These are phyloP conservation scores for Tuber brumale DNA, from an alignment of 495 filamentous ascomycete species.

Conservation along the genomic window DNA sequence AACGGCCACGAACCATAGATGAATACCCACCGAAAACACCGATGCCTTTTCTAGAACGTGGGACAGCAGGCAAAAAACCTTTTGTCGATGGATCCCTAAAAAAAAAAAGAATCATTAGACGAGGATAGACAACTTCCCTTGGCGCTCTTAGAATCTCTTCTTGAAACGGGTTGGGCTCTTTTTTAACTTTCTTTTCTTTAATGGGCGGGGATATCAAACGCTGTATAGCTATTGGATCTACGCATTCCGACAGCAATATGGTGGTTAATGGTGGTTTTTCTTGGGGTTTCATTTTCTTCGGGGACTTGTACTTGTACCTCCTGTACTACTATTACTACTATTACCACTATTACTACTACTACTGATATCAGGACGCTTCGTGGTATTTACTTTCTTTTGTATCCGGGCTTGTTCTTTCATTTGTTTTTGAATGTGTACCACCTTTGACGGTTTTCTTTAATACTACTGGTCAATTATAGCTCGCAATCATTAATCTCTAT, in stretches of 20 bases:
- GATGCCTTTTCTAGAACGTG: background rate
- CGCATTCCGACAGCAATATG: background rate
- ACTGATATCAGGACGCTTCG: background rate
- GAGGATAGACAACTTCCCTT: background rate
- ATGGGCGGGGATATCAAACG: background rate
- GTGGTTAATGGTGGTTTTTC: background rate
- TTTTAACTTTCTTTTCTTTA: background rate
- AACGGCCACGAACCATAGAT: background rate
- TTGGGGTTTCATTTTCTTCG: background rate
- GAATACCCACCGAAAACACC: background rate
- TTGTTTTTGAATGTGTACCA: background rate
- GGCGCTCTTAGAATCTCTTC: background rate
- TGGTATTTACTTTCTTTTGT: background rate
- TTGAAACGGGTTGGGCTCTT: background rate
- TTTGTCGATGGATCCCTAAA: background rate
- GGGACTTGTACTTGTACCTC: background rate
- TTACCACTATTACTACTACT: no score
- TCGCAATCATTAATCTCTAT: background rate
- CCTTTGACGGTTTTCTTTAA: background rate
- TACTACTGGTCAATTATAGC: background rate
- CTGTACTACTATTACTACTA: background rate
- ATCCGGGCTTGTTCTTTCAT: background rate
- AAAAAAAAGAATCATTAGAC: background rate
- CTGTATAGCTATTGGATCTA: background rate
- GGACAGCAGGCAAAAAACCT: background rate